A percentile compares a stretch with the other conserved stretches of the same genome.
Evolutionary conservation across 2,329 filamentous ascomycete species (phyloP).

Genomic region (Akanthomyces muscarius): DNA sequence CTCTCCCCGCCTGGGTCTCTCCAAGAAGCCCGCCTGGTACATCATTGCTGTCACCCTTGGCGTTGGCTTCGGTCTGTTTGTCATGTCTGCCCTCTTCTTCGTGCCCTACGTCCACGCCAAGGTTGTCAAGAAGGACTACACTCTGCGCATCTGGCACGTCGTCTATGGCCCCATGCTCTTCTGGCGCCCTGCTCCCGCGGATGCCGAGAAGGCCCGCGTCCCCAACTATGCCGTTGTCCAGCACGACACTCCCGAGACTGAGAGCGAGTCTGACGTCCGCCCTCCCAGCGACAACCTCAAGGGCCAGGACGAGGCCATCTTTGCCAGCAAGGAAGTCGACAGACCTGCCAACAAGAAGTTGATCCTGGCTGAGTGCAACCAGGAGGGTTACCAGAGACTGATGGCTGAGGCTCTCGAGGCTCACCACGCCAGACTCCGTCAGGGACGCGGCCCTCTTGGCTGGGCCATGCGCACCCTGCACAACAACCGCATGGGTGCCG

Average conservation of each 20-base stretch:
- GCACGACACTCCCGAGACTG: slow-evolving; percentile 46
- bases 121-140: slow-evolving; percentile 65
- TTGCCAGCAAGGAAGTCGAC: slow-evolving; percentile 33
- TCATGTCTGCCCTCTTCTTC: slow-evolving; percentile 66
- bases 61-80: slow-evolving; percentile 54
- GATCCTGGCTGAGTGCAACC: slow-evolving; percentile 43
- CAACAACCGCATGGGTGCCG: slow-evolving; percentile 67
- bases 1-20: slow-evolving; percentile 62
- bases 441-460: slow-evolving; percentile 64
- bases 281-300: slow-evolving; percentile 24
- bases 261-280: slow-evolving; percentile 10
- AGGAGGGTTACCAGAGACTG: slow-evolving; percentile 58
- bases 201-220: slow-evolving; percentile 53
- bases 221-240: slow-evolving; percentile 78
- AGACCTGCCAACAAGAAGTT: slow-evolving; percentile 39
- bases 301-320: slow-evolving; percentile 25
- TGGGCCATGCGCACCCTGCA: slow-evolving; percentile 79
- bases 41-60: slow-evolving; percentile 65
- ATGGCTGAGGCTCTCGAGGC: slow-evolving; percentile 51
- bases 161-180: slow-evolving; percentile 61
- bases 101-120: slow-evolving; percentile 64
- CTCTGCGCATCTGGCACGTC: slow-evolving; percentile 60
- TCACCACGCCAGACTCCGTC: slow-evolving; percentile 60
- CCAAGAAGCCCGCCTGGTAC: slow-evolving; percentile 64
- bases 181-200: slow-evolving; percentile 51